phyloP scores from a whole-genome alignment of 2,329 filamentous ascomycete genomes.

The Zymoseptoria tritici region DNA sequence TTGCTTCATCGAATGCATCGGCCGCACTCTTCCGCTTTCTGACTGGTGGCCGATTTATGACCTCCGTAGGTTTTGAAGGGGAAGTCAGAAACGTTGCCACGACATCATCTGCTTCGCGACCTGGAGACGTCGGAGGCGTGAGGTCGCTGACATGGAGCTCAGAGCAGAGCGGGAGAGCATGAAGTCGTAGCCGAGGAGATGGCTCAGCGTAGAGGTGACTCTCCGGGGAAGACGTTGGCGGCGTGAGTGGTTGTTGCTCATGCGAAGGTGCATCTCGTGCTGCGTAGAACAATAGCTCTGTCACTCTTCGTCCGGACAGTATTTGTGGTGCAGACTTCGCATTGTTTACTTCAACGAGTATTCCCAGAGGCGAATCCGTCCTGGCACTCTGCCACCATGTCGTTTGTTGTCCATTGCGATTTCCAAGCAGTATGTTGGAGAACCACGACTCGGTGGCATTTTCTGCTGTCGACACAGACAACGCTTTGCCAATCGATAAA shows the following conservation, averaged over 20 bases:
- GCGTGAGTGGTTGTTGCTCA: constrained; percentile 25
- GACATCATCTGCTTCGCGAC: constrained; percentile 2
- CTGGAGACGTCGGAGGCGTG: constrained; percentile 24
- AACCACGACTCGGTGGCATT: constrained; percentile 16
- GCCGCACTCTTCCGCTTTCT: constrained; percentile 37
- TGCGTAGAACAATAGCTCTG: constrained; percentile 42
- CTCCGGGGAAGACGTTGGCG: constrained; percentile 27
- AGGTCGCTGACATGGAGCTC: constrained; percentile 24
- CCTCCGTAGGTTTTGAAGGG: constrained; percentile 4
- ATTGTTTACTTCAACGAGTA: constrained; percentile 11
- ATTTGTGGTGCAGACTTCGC: neutral
- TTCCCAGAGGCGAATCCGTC: constrained; percentile 14
- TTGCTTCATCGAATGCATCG: constrained; percentile 43
- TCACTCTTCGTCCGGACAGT: constrained; percentile 19
- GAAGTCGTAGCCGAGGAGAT: constrained; percentile 21
- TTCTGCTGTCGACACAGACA: constrained; percentile 3
- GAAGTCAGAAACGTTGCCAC: constrained; percentile 21
- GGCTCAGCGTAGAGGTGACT: neutral
- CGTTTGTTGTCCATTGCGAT: neutral
- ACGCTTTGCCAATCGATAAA: constrained; percentile 6
- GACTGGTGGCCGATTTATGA: constrained; percentile 20
- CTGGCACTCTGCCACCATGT: constrained; percentile 16
- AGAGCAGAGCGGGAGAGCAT: constrained; percentile 40
- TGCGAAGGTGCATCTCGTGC: constrained; percentile 20
- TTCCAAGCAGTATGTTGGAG: constrained; percentile 11